Base-by-base conservation (phyloP, 2,329 filamentous ascomycete genomes). In the Pseudopithomyces maydicus region DNA sequence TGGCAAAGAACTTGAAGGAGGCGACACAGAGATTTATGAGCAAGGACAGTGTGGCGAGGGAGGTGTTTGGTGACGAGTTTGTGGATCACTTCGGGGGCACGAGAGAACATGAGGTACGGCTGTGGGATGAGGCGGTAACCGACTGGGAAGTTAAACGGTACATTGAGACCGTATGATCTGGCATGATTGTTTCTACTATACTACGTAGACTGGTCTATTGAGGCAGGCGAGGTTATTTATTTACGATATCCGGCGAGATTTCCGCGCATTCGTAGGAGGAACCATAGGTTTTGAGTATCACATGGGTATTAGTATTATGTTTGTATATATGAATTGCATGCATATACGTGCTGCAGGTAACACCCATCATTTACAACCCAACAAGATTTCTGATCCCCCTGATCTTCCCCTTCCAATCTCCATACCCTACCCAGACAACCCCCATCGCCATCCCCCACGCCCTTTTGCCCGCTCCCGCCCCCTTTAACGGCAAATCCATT, bases 121-220 rank as follows among this genome's bases (percentile, higher is more conserved):
- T 97, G 19, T 99, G 91, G 90, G 93, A 98, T 68, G 94, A 98
- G 75, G 93, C 93, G 2, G 94, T 98, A 6, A 98, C 95, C 19
- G 95, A 98, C 76, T 98, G 94, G 92, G 94, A 82, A 76, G 90
- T 87, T 54, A 66, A 62, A 52, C 61, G 72, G 57, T 75, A 75
- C 56, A 75, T 75, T 52, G 72, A 75, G 62, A 73, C 71, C 26
- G 72, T 75, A 1, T 75, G 61, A 48, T 29, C 26, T 4, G 26
- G 8, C 26, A 8, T 29, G 8, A 5, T 29, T 29, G 5, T 29
- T 29, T 29, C 5, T 4, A 8, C 26, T 29, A 29, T 29, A 29
- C 8, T 4, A 35, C 49, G 43, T 15, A 14, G 23, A 17, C 8
- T 5, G 26, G 29, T 7, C 15, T 20, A 20, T 11, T 33, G 26